Evolutionary conservation across 2,329 filamentous ascomycete species (phyloP).

Genomic region (Talaromyces sp.): DNA sequence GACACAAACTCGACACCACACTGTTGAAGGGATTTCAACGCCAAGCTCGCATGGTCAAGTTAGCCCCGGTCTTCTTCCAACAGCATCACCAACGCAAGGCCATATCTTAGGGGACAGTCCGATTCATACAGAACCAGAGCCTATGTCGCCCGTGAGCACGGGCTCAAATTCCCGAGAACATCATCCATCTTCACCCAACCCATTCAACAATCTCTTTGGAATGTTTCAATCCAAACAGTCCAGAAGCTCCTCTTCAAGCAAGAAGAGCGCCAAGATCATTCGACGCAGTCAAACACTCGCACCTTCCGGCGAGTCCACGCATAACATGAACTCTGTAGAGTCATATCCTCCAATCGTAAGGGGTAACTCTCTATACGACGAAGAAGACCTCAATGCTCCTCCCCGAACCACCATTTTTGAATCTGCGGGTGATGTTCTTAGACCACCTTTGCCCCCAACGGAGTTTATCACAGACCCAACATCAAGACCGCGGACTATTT

Average conservation of each 20-base stretch:
- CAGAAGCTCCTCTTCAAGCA: slow-evolving; percentile 42
- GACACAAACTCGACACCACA: not conserved
- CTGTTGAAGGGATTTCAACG: not conserved
- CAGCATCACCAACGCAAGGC: slow-evolving; percentile 16
- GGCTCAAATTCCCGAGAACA: slow-evolving; percentile 18
- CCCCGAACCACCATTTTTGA: slow-evolving; percentile 93
- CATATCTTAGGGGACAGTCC: slow-evolving; percentile 20
- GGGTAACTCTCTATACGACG: slow-evolving; percentile 48
- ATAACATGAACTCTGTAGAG: slow-evolving; percentile 5
- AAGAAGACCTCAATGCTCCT: slow-evolving; percentile 59
- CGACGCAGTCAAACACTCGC: slow-evolving; percentile 69
- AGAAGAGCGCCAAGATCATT: slow-evolving; percentile 58
- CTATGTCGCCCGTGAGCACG: not conserved
- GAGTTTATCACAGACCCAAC: slow-evolving; percentile 81
- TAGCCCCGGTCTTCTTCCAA: not conserved
- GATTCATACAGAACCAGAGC: slow-evolving; percentile 16
- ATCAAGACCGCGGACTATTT: slow-evolving; percentile 80
- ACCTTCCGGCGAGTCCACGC: slow-evolving; percentile 21
- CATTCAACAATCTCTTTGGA: slow-evolving; percentile 62
- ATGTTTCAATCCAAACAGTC: slow-evolving; percentile 62
- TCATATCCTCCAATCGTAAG: slow-evolving; percentile 34
- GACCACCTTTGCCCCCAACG: slow-evolving; percentile 75
- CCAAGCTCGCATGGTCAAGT: not conserved
- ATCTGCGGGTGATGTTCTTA: slow-evolving; percentile 85
- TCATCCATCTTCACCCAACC: slow-evolving; percentile 32